Conservation (phyloP, 208 protist genomes). For the Blechomonas ayalai region DNA sequence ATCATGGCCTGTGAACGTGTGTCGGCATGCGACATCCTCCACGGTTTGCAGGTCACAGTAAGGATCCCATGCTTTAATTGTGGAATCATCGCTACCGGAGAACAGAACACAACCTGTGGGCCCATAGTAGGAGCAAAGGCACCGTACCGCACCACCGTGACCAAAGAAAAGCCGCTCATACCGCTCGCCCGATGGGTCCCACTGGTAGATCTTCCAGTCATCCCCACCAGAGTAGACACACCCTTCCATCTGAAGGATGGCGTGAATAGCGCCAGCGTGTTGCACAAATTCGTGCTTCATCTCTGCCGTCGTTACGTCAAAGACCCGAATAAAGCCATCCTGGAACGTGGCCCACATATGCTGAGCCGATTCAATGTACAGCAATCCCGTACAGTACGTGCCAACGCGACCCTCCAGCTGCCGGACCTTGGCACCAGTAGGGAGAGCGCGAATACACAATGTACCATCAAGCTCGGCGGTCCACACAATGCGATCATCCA, state of each 20-base stretch:
- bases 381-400: constrained; percentile 52
- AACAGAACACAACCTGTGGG: constrained; percentile 62
- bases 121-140: constrained; percentile 38
- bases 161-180: constrained; percentile 49
- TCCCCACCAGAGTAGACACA: constrained; percentile 63
- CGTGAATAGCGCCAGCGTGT: constrained; percentile 17
- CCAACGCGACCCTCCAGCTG: constrained; percentile 27
- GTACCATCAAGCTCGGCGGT: constrained; percentile 61
- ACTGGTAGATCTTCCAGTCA: constrained; percentile 77
- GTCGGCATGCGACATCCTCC: constrained; percentile 21
- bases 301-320: constrained; percentile 27
- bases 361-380: constrained; percentile 31
- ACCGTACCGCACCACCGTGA: constrained; percentile 59
- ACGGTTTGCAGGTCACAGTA: constrained; percentile 17
- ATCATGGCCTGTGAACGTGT: constrained; percentile 52
- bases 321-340: constrained; percentile 76
- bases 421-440: constrained; percentile 53
- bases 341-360: constrained; percentile 69
- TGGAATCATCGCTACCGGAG: constrained; percentile 74
- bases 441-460: constrained; percentile 52
- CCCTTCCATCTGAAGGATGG: constrained; percentile 34
- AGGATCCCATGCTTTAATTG: constrained; percentile 73
- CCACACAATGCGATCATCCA: constrained; percentile 72
- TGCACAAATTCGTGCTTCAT: constrained; percentile 28
- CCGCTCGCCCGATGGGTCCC: constrained; percentile 16